Base-by-base conservation (phyloP, 257 asterid species). In the Solanum peruvianum region DNA sequence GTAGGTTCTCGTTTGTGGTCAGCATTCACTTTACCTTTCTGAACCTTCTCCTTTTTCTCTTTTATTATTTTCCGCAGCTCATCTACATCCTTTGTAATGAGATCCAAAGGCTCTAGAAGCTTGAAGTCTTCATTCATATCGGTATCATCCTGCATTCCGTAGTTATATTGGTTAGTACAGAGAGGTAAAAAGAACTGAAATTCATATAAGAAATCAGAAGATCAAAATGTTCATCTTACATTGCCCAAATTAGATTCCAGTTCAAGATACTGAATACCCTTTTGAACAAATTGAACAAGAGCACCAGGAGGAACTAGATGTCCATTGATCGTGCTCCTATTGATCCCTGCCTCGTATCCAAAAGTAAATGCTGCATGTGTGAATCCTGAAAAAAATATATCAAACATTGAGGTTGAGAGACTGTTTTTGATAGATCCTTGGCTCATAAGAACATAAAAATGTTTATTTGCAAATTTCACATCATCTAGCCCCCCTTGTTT, bases 291-390 rank as follows among this genome's bases (percentile, higher is more conserved):
- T 39, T 93, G 94, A 70, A 95, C 91, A 64, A 96, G 98, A 86
- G 98, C 98, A 86, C 97, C 98, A 3, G 99, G 98, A 21, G 99
- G 99, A 89, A 96, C 98, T 89, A 94, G 92, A 89, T 93, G 94
- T 21, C 93, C 98, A 88, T 96, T 95, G 27, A 96, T 94, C 67
- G 91, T 88, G 90, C 94, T 91, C 86, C 91, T 96, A 82, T 88
- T 87, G 83, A 95, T 90, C 87, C 96, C 98, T 18, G 98, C 98
- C 92, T 96, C 98, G 87, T 88, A 95, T 88, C 99, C 99, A 78
- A 96, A 90, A 86, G 95, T 92, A 88, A 94, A 96, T 67, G 99
- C 95, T 27, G 99, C 89, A 89, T 96, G 99, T 45, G 96, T 88
- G 85, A 96, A 96, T 72, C 98, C 99, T 95, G 98, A 84, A 92